Conservation (phyloP, 1,284 basidiomycete genomes). For the Moesziomyces sp. region DNA sequence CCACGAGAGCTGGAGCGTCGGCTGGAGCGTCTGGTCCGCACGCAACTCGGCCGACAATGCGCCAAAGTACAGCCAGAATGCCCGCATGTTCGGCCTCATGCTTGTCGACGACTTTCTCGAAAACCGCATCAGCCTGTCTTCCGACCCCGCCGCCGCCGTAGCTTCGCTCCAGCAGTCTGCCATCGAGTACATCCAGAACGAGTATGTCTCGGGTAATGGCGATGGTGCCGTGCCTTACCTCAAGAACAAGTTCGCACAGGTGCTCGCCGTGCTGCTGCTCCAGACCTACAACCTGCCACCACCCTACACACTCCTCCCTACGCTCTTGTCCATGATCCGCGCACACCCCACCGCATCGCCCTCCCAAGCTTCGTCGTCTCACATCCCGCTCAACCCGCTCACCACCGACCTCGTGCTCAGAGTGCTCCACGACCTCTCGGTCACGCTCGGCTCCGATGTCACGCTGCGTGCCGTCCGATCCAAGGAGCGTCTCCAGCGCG, state of each 20-base stretch:
- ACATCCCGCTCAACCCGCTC: constrained; percentile 82
- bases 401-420: constrained; percentile 75
- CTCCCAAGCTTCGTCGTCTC: constrained; percentile 77
- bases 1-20: constrained; percentile 77
- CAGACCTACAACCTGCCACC: constrained; percentile 86
- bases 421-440: constrained; percentile 64
- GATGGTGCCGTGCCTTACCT: constrained; percentile 70
- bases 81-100: constrained; percentile 84
- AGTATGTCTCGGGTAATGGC: constrained; percentile 58
- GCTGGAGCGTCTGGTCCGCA: constrained; percentile 64
- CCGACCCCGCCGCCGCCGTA: constrained; percentile 55
- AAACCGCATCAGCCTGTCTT: constrained; percentile 70
- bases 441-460: constrained; percentile 65
- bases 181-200: constrained; percentile 60
- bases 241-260: constrained; percentile 97
- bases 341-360: constrained; percentile 68
- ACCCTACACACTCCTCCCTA: constrained; percentile 79
- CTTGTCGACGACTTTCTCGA: constrained; percentile 87
- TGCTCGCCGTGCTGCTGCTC: constrained; percentile 92
- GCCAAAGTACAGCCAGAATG: constrained; percentile 78
- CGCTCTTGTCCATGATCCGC: constrained; percentile 65
- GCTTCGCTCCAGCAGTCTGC: constrained; percentile 62
- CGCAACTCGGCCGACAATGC: constrained; percentile 72
- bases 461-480: constrained; percentile 61
- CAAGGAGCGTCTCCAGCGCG: constrained; percentile 63